phyloP scores from a whole-genome alignment of 2,329 filamentous ascomycete species.

The Exophiala viscosa region DNA sequence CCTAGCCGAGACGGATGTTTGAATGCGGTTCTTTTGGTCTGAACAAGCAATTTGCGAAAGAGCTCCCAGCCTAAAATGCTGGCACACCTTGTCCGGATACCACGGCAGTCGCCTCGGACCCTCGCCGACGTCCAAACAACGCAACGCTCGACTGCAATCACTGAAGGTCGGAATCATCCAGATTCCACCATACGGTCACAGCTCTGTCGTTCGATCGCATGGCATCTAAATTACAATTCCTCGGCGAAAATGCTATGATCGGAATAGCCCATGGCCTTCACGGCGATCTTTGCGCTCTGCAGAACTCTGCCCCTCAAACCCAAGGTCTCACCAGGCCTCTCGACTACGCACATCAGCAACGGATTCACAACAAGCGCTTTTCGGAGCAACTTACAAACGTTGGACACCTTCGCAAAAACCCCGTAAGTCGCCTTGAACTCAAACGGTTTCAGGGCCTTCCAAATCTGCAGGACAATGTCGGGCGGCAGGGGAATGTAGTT shows the following conservation, averaged over 20 bases:
- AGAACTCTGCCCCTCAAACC: conserved; percentile 63
- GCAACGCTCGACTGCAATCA: no score
- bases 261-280: conserved; percentile 41
- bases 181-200: not conserved
- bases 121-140: not conserved
- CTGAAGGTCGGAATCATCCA: no score
- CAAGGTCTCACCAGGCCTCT: conserved; percentile 57
- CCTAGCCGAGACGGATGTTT: conserved; percentile 61
- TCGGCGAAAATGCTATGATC: conserved; percentile 33
- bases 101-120: no score
- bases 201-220: not conserved
- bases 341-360: conserved; percentile 36
- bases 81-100: not conserved
- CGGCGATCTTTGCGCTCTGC: conserved; percentile 74
- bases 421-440: conserved; percentile 59
- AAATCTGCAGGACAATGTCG: conserved; percentile 63
- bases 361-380: not conserved
- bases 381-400: conserved; percentile 19
- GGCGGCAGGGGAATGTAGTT: conserved; percentile 63
- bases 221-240: conserved; percentile 6
- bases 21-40: conserved; percentile 43
- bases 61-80: not conserved
- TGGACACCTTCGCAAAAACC: conserved; percentile 24
- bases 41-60: not conserved
- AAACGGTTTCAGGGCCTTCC: conserved; percentile 65